phyloP scores from a whole-genome alignment of 345 rosid genomes.

The Hibiscus syriacus region DNA sequence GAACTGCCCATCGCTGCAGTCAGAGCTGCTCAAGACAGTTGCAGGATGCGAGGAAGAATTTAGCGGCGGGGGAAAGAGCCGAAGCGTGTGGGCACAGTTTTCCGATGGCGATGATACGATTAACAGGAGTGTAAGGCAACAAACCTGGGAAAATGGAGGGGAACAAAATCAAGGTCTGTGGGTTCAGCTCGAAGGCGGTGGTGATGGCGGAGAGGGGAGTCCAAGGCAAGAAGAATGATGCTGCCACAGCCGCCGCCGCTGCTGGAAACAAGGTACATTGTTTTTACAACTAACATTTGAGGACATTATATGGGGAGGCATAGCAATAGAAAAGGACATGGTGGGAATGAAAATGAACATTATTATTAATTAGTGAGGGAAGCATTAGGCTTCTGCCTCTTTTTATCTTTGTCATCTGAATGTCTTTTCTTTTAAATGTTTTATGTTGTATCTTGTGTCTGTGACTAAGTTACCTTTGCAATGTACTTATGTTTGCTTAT shows the following conservation, averaged over 20 bases:
- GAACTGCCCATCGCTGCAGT: constrained; percentile 55
- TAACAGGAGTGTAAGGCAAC: constrained; percentile 54
- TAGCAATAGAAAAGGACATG: background rate
- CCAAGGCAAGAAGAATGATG: constrained; percentile 36
- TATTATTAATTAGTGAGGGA: background rate
- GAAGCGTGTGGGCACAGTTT: no score
- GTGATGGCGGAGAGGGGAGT: constrained; percentile 29
- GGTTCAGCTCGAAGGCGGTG: constrained; percentile 53
- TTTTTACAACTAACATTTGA: background rate
- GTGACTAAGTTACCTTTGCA: background rate
- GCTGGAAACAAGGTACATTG: background rate
- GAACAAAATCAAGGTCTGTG: constrained; percentile 59
- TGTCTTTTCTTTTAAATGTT: background rate
- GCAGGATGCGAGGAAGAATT: no score
- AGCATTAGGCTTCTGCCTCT: background rate
- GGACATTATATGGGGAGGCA: background rate
- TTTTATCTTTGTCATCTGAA: background rate
- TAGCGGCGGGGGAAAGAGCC: no score
- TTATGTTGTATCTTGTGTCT: background rate
- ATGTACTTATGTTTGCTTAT: background rate
- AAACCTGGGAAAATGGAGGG: constrained; percentile 54
- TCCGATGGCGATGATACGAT: no score
- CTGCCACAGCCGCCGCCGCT: background rate
- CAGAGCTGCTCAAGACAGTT: no score
- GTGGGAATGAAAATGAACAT: background rate